These are phyloP conservation scores for Prunus padus DNA, from an alignment of 306 rosid genomes.

Conservation along the genomic window DNA sequence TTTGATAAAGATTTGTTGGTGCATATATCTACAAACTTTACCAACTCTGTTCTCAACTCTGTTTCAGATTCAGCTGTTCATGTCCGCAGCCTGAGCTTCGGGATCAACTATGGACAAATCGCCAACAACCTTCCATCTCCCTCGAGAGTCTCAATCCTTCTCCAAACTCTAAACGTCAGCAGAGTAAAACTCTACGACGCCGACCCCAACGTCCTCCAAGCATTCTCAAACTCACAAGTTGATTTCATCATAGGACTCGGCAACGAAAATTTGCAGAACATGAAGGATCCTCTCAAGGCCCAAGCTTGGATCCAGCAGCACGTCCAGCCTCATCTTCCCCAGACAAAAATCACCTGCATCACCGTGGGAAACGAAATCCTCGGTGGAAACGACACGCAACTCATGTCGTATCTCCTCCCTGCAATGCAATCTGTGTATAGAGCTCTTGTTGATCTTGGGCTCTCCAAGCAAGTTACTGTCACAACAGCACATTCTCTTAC, in stretches of 20 bases:
- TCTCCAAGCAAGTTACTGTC: slow-evolving; percentile 50
- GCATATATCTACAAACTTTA: no score
- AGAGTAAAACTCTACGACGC: slow-evolving; percentile 87
- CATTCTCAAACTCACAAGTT: slow-evolving; percentile 62
- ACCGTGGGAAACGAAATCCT: slow-evolving; percentile 75
- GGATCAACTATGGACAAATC: slow-evolving; percentile 88
- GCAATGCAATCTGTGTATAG: slow-evolving; percentile 66
- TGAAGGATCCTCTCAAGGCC: slow-evolving; percentile 59
- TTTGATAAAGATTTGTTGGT: no score
- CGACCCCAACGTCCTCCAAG: slow-evolving; percentile 72
- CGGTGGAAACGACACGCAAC: slow-evolving; percentile 38
- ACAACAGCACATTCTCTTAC: slow-evolving; percentile 71
- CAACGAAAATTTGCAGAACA: slow-evolving; percentile 52
- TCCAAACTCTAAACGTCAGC: slow-evolving; percentile 57
- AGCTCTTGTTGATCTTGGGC: slow-evolving; percentile 59
- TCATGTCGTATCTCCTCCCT: slow-evolving; percentile 50
- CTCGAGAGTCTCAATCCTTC: slow-evolving; percentile 50
- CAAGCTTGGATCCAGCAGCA: slow-evolving; percentile 61
- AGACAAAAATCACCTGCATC: slow-evolving; percentile 64
- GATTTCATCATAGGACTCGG: slow-evolving; percentile 74
- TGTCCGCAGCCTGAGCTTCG: slow-evolving; percentile 50
- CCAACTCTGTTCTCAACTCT: neutral
- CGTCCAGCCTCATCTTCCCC: slow-evolving; percentile 55
- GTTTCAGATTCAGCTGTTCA: slow-evolving; percentile 44
- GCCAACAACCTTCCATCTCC: slow-evolving; percentile 81